phyloP scores from a whole-genome alignment of 208 protist species.

The Leishmania mexicana region DNA sequence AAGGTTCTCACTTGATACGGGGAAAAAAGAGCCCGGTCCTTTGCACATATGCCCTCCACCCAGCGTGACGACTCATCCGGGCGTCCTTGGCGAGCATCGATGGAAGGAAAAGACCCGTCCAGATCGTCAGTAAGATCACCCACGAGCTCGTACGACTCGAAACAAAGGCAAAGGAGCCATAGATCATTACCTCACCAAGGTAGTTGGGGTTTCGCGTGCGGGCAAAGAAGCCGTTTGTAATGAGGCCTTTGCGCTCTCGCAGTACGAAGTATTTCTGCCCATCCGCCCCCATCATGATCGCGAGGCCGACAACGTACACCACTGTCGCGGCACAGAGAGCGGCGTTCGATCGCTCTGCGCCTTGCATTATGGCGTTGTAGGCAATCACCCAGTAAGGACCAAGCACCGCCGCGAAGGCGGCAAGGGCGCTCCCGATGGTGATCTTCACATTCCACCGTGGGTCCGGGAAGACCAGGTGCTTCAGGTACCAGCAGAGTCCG shows the following conservation, averaged over 20 bases:
- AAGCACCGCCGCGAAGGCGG: constrained; percentile 46
- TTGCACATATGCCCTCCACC: constrained; percentile 62
- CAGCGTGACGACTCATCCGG: constrained; percentile 76
- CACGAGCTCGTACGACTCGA: constrained; percentile 54
- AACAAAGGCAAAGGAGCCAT: constrained; percentile 81
- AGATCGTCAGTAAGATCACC: constrained; percentile 63
- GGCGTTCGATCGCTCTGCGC: constrained; percentile 45
- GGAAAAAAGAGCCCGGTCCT: constrained; percentile 72
- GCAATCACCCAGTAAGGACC: constrained; percentile 87
- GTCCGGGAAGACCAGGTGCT: constrained; percentile 83
- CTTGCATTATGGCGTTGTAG: constrained; percentile 71
- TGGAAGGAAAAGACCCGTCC: constrained; percentile 72
- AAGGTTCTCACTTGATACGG: constrained; percentile 27
- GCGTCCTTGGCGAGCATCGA: constrained; percentile 80
- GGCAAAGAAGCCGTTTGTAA: constrained; percentile 86
- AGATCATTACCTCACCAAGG: constrained; percentile 90
- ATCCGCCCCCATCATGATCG: constrained; percentile 78
- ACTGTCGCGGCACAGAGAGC: constrained; percentile 56
- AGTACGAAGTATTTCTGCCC: constrained; percentile 88
- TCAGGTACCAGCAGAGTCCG: constrained; percentile 89
- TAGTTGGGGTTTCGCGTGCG: constrained; percentile 87
- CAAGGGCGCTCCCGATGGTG: constrained; percentile 60
- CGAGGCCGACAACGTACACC: constrained; percentile 68
- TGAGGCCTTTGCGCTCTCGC: constrained; percentile 60
- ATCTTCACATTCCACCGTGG: constrained; percentile 75